phyloP scores from a whole-genome alignment of 2,329 filamentous ascomycete species.

The Colletotrichum spaethianum region DNA sequence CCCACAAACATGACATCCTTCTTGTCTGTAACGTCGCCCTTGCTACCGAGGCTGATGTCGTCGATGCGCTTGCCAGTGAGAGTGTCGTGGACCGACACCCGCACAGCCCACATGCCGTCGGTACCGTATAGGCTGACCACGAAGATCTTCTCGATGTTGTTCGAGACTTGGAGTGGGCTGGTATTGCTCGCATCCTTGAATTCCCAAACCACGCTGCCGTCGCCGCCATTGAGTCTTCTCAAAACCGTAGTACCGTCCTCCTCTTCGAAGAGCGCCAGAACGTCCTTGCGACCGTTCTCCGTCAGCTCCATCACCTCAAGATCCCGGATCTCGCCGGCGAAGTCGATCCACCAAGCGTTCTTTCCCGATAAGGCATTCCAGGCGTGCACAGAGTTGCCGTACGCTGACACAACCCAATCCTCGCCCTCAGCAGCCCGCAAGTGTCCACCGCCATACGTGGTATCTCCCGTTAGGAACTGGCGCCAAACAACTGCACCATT shows the following conservation, averaged over 20 bases:
- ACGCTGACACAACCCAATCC: slow-evolving; percentile 81
- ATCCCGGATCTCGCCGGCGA: slow-evolving; percentile 73
- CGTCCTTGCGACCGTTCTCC: slow-evolving; percentile 76
- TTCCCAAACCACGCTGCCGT: slow-evolving; percentile 85
- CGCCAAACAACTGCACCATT: slow-evolving; percentile 90
- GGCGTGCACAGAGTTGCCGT: slow-evolving; percentile 78
- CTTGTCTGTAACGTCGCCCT: slow-evolving; percentile 77
- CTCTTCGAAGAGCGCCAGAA: slow-evolving; percentile 76
- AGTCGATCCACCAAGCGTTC: slow-evolving; percentile 79
- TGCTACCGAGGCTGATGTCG: slow-evolving; percentile 80
- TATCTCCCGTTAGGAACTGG: slow-evolving; percentile 75
- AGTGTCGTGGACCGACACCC: slow-evolving; percentile 80
- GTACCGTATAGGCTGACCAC: slow-evolving; percentile 81
- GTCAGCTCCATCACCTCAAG: slow-evolving; percentile 84
- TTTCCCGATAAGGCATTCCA: slow-evolving; percentile 90
- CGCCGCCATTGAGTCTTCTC: slow-evolving; percentile 79
- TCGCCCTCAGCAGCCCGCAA: slow-evolving; percentile 85
- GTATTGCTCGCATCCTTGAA: slow-evolving; percentile 78
- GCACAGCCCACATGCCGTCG: slow-evolving; percentile 81
- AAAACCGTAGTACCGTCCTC: slow-evolving; percentile 72
- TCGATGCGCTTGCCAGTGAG: slow-evolving; percentile 80
- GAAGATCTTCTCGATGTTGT: slow-evolving; percentile 79
- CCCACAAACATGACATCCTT: slow-evolving; percentile 82
- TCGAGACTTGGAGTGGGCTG: slow-evolving; percentile 80
- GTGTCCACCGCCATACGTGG: slow-evolving; percentile 63